A percentile compares a stretch with the other conserved stretches of the same genome.
phyloP scores from a whole-genome alignment of 345 rosid species.

The Populus ilicifolia region DNA sequence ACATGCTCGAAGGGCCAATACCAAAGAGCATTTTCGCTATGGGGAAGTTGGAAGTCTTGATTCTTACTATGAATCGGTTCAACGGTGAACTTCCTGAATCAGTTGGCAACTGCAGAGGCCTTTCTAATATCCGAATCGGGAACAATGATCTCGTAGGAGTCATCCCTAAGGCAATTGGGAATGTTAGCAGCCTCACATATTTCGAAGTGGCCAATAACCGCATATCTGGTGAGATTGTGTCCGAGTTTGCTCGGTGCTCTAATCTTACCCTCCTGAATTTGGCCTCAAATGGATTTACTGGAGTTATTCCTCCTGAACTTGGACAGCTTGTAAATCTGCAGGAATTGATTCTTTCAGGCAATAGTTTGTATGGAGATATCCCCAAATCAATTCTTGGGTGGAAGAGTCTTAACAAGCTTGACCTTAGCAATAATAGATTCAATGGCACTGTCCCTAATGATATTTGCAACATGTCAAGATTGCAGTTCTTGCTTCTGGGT shows the following conservation, averaged over 20 bases:
- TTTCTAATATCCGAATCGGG: slow-evolving; percentile 82
- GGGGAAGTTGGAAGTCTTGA: slow-evolving; percentile 78
- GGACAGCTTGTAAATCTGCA: slow-evolving; percentile 78
- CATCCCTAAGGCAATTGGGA: slow-evolving; percentile 73
- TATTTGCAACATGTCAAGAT: slow-evolving; percentile 31
- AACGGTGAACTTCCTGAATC: slow-evolving; percentile 64
- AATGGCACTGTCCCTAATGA: slow-evolving; percentile 31
- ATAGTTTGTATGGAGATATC: slow-evolving; percentile 72
- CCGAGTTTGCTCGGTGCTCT: slow-evolving; percentile 70
- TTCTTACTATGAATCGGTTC: slow-evolving; percentile 72
- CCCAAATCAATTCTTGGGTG: slow-evolving; percentile 64
- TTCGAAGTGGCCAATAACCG: slow-evolving; percentile 85
- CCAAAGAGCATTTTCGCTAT: slow-evolving; percentile 68
- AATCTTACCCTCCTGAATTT: slow-evolving; percentile 83
- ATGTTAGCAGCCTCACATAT: slow-evolving; percentile 77
- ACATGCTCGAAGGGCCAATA: slow-evolving; percentile 68
- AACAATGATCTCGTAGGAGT: slow-evolving; percentile 71
- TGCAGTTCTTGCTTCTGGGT: slow-evolving; percentile 32
- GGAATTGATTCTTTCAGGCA: slow-evolving; percentile 86
- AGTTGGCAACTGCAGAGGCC: slow-evolving; percentile 66
- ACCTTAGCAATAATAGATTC: slow-evolving; percentile 29
- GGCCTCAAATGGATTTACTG: slow-evolving; percentile 81
- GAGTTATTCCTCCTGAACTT: slow-evolving; percentile 62
- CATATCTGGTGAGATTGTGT: slow-evolving; percentile 73
- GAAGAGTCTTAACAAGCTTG: slow-evolving; percentile 70